Conservation (phyloP, 495 filamentous ascomycete genomes). For the Thozetella sp. region DNA sequence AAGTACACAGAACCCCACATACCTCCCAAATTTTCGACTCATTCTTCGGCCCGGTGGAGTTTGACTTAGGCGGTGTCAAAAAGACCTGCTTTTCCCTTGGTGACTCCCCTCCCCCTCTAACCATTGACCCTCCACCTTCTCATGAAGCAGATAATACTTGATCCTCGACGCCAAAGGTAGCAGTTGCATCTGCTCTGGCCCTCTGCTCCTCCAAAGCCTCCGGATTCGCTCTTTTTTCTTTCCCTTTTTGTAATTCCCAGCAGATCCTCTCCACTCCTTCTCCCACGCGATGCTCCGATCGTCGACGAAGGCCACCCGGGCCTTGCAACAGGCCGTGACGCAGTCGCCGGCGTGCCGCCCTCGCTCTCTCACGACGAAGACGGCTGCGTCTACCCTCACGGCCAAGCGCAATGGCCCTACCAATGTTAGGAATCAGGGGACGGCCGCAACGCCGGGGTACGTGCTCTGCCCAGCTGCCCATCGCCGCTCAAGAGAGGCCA, state of each 20-base stretch:
- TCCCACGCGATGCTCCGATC: conserved; percentile 38
- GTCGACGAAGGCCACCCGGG: conserved; percentile 37
- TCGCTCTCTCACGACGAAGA: conserved; percentile 20
- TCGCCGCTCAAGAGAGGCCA: not conserved
- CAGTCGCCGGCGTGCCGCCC: conserved; percentile 29
- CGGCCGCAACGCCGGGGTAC: conserved; percentile 29
- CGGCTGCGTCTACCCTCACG: conserved; percentile 22
- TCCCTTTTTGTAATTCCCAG: conserved; percentile 3
- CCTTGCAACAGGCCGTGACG: conserved; percentile 39
- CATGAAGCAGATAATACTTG: not conserved
- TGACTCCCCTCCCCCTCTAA: not conserved
- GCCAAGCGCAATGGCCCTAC: conserved; percentile 23
- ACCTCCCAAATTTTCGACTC: not conserved
- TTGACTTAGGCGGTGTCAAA: not conserved
- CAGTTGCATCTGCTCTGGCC: not conserved
- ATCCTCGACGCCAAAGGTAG: not conserved
- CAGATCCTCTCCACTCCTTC: conserved; percentile 7
- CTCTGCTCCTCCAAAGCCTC: not conserved
- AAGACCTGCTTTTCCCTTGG: not conserved
- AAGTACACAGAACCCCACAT: not conserved
- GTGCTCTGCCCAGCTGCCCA: conserved; percentile 6
- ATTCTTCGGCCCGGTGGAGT: not conserved
- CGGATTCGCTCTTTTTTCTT: conserved; percentile 3
- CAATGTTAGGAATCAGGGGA: conserved; percentile 36
- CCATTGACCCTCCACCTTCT: not conserved